A percentile compares a stretch with the other conserved stretches of the same genome.
These are phyloP conservation scores for Plasmodium malariae DNA, from an alignment of 169 alveolate genomes.

Conservation along the genomic window DNA sequence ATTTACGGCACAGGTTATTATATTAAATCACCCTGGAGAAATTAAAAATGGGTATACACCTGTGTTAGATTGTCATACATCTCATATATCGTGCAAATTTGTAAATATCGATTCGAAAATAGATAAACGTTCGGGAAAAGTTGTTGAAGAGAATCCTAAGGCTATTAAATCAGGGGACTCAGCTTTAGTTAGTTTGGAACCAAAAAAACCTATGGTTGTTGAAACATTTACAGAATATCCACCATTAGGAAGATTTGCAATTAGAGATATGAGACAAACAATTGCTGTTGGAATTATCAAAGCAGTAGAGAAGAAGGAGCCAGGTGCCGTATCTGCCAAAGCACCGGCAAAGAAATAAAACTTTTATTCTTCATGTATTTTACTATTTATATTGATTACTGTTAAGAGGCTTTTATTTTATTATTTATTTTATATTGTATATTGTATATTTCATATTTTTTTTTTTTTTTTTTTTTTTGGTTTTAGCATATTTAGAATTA, in stretches of 20 bases:
- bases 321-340: conserved; percentile 89
- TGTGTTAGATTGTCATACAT: conserved; percentile 98
- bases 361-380: not conserved
- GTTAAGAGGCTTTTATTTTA: not conserved
- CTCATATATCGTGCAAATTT: conserved; percentile 98
- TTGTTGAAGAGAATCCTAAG: conserved; percentile 96
- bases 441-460: not conserved
- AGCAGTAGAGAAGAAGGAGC: conserved; percentile 96
- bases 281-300: conserved; percentile 99
- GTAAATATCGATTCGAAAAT: conserved; percentile 92
- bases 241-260: conserved; percentile 99
- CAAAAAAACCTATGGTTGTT: conserved; percentile 97
- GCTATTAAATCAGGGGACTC: conserved; percentile 97
- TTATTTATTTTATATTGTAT: too few relatives aligned
- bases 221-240: conserved; percentile 97
- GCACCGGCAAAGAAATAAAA: conserved; percentile 66
- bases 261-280: conserved; percentile 99
- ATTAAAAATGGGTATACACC: conserved; percentile 98
- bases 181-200: conserved; percentile 96
- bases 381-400: conserved; percentile 9
- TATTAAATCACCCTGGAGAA: conserved; percentile 98
- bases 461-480: conserved; percentile 14
- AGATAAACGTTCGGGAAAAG: conserved; percentile 98
- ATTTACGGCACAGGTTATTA: conserved; percentile 97
- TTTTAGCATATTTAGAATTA: conserved; percentile 1